phyloP scores from a whole-genome alignment of 1,284 basidiomycete species.

The Papiliotrema flavescens region DNA sequence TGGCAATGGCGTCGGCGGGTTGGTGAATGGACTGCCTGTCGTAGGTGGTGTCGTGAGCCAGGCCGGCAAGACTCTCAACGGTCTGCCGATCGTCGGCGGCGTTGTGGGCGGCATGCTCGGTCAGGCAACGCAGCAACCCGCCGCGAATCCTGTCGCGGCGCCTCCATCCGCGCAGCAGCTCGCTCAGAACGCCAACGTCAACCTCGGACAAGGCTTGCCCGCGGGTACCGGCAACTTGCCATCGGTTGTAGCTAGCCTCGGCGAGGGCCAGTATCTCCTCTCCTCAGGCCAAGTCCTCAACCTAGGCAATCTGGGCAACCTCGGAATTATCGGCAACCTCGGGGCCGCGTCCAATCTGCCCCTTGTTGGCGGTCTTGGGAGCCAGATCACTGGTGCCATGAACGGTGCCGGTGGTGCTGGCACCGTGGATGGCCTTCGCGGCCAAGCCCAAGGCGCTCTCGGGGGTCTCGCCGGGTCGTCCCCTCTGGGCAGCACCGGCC shows the following conservation, averaged over 20 bases:
- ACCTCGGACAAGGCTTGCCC: too few species aligned
- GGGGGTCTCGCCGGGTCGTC: too few species aligned
- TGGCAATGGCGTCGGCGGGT: too few species aligned
- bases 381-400: background rate
- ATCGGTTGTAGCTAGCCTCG: constrained; percentile 3
- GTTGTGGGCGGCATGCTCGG: background rate
- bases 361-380: background rate
- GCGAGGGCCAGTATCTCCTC: constrained; percentile 3
- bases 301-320: background rate
- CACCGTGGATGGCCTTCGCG: background rate
- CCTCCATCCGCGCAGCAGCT: too few species aligned
- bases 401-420: too few species aligned
- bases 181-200: too few species aligned
- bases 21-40: too few species aligned
- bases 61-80: background rate
- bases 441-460: too few species aligned
- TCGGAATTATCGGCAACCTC: too few species aligned
- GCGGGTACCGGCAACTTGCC: background rate
- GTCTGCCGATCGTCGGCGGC: background rate
- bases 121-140: background rate
- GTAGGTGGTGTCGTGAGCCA: background rate
- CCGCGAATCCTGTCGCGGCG: background rate
- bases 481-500: background rate
- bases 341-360: background rate
- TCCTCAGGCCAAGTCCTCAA: constrained; percentile 3